Evolutionary conservation across 805 yeast species (phyloP), one percentile per base, ranked within the genome.

Genomic region (Vanderwaltozyma yarrowii): DNA sequence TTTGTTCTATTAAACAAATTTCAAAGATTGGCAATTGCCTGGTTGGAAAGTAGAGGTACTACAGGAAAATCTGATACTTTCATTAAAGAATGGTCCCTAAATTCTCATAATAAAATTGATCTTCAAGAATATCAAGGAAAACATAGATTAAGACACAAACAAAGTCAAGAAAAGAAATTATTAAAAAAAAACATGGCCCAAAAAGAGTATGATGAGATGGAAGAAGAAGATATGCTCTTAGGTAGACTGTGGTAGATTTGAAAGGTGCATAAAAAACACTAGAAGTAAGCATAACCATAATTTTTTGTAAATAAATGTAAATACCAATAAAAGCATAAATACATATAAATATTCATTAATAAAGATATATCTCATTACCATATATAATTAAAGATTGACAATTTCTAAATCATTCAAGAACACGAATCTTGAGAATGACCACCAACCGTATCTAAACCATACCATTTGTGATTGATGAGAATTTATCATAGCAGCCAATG

Each of bases 401-500:
- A 49, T 36, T 12, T 42, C 34, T 21, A 84, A 64, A 50, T 83
- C 87, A 59, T 89, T 88, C 36, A 73, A 72, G 31, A 78, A 76
- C 67, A 84, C 73, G 60, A 86, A 89, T 44, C 88, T 68, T 42
- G 95, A 80, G 13, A 78, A 60, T 5, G 73, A 41, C 54, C 92
- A 66, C 96, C 96, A 92, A 1, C 86, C 79, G 65, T 82, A 83
- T 47, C 98, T 70, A 58, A 80, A 92, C 96, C 96, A 89, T 8
- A 81, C 88, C 83, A 92, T 83, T 58, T 92, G 98, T 2, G 94
- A 76, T 44, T 69, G 68, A 61, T 92, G 97, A 3, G 82, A 94
- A 45, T 69, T 69, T 3, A 78, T 63, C 95, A 89, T 86, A 4
- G 95, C 82, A 0, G 80, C 70, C 38, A 78, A 66, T 4, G 71